Evolutionary conservation across 768 basidiomycete genomes (phyloP).

Genomic region (Macrolepiota dolichaula): DNA sequence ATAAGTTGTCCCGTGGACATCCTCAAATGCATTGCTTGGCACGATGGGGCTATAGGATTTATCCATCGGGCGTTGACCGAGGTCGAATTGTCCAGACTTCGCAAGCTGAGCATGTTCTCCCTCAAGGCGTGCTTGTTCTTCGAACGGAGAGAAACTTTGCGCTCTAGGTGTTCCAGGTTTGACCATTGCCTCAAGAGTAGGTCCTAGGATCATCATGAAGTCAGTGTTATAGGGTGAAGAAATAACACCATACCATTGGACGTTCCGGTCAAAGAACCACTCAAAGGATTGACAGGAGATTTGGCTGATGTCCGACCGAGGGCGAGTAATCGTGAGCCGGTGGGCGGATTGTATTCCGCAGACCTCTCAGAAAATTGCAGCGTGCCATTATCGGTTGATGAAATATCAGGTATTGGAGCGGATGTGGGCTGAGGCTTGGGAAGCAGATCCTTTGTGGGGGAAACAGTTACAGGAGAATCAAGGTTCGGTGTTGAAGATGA

Average conservation of each 20-base stretch:
- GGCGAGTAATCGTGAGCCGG: conserved; percentile 48
- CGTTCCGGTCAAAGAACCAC: not conserved
- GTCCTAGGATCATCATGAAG: not conserved
- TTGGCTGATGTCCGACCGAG: conserved; percentile 37
- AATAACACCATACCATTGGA: not conserved
- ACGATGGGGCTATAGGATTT: not conserved
- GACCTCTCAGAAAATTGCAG: conserved; percentile 21
- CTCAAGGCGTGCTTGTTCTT: conserved; percentile 35
- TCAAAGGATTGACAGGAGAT: conserved; percentile 14
- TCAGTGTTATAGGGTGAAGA: too few species aligned
- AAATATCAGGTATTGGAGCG: conserved; percentile 13
- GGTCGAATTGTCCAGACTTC: conserved; percentile 12
- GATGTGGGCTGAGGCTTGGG: not conserved
- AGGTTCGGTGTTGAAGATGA: not conserved
- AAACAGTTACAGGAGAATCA: not conserved
- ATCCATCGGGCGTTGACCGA: not conserved
- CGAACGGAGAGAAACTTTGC: conserved; percentile 53
- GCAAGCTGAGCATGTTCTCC: conserved; percentile 12
- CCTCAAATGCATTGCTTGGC: not conserved
- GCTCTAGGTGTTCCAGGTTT: conserved; percentile 7
- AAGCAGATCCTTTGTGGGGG: not conserved
- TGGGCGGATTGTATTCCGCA: conserved; percentile 40
- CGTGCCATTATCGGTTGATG: conserved; percentile 3
- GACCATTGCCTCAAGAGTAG: not conserved
- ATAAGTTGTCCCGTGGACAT: conserved; percentile 26